Base-by-base conservation (phyloP, 345 rosid species). In the Eucalyptus tenuipes region DNA sequence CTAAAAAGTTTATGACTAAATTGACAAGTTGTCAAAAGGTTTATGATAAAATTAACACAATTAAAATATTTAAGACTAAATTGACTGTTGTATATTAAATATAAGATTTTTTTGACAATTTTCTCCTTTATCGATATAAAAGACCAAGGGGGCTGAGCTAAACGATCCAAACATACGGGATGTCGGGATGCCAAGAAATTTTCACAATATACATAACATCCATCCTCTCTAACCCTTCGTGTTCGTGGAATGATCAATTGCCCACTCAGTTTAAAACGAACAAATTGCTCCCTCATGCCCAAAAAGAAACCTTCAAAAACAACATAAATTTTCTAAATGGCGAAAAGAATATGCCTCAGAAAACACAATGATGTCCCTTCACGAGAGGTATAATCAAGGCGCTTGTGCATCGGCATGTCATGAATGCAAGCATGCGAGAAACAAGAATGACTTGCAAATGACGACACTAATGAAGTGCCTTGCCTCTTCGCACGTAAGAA, bases 11-110 rank as follows among this genome's bases (percentile, higher is more conserved):
- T 24, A 55, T 22, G 6, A 1, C 13, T 22, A 55, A 55, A 55
- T 55, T 22, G 2, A 55, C 6, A 24, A 55, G 1, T 24, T 24
- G 3, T 22, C 2, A 55, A 55, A 55, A 0, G 0, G 0, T 24
- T 55, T 55, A 24, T 22, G 13, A 55, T 55, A 9, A 55, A 55
- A 55, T 24, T 0, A 13, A 24, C 0, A 9, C 1, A 24, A 55
- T 22, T 4, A 10, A 55, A 55, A 9, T 55, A 1, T 55, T 24
- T 55, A 55, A 22, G 3, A 55, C 0, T 4, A 3, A 55, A 55
- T 55, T 55, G 3, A 10, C 0, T 24, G 3, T 24, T 24, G 0
- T 10, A 24, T 24, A 24, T 7, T 55, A 55, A 55, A 55, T 55
- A 8, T 55, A 55, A 1, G 27, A 55, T 0, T 55, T 0, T 22